phyloP scores from a whole-genome alignment of 2,329 filamentous ascomycete species.

The Neofusicoccum parvum region DNA sequence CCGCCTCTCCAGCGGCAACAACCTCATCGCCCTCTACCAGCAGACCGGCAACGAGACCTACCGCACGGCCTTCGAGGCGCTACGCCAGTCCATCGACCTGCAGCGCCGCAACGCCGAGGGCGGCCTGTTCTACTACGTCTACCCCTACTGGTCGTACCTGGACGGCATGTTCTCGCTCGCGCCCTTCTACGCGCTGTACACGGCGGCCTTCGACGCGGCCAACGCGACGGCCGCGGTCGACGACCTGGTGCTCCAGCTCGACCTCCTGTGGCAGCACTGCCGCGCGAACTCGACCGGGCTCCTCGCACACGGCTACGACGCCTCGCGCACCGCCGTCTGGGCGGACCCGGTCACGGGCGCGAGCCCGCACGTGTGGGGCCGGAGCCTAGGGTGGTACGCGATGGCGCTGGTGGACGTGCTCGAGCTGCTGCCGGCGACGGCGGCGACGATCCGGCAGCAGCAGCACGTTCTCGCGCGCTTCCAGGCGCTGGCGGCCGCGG shows the following conservation, averaged over 20 bases:
- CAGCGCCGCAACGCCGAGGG: constrained; percentile 55
- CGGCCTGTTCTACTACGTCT: constrained; percentile 55
- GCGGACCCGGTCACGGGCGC: constrained; percentile 38
- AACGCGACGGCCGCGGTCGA: constrained; percentile 45
- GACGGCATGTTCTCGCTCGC: constrained; percentile 53
- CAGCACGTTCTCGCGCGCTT: constrained; percentile 24
- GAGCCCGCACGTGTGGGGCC: constrained; percentile 40
- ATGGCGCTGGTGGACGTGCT: constrained; percentile 51
- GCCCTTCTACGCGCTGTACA: constrained; percentile 43
- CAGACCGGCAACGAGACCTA: constrained; percentile 52
- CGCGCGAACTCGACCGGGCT: constrained; percentile 36
- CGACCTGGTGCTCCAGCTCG: constrained; percentile 42
- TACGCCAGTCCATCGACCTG: constrained; percentile 51
- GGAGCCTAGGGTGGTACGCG: constrained; percentile 43
- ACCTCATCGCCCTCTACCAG: constrained; percentile 52
- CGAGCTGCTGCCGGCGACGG: constrained; percentile 45
- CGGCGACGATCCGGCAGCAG: constrained; percentile 31
- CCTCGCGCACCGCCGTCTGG: constrained; percentile 37
- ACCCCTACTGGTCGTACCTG: constrained; percentile 44
- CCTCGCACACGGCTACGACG: constrained; percentile 39
- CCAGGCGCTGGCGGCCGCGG: constrained; percentile 39
- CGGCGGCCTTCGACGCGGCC: constrained; percentile 38
- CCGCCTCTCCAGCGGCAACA: constrained; percentile 57
- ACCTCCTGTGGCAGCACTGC: constrained; percentile 39
- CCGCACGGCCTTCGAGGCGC: constrained; percentile 49